Percentiles rank a stretch among this genome's conserved stretches.
phyloP scores from a whole-genome alignment of 495 filamentous ascomycete species.

The Penicillium bovifimosum region DNA sequence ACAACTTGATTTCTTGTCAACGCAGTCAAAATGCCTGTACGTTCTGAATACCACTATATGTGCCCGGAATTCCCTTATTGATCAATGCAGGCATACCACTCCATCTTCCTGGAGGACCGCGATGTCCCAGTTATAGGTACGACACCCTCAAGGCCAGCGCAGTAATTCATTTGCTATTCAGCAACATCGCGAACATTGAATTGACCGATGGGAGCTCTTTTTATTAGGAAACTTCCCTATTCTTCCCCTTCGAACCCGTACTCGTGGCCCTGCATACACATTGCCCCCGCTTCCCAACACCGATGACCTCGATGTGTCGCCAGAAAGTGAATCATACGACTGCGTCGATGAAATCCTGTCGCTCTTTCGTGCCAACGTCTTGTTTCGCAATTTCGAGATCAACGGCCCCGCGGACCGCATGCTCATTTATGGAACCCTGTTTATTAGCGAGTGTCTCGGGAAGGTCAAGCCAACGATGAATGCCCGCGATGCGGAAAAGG shows the following conservation, averaged over 20 bases:
- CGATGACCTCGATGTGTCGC: constrained; percentile 67
- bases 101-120: constrained; percentile 80
- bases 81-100: constrained; percentile 74
- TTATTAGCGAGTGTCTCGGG: constrained; percentile 77
- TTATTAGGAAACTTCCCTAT: constrained; percentile 81
- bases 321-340: constrained; percentile 86
- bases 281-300: constrained; percentile 66
- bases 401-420: constrained; percentile 91
- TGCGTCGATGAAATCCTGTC: constrained; percentile 87
- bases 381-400: constrained; percentile 99
- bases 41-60: neutral
- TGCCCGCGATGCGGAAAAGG: constrained; percentile 55
- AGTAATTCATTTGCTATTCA: constrained; percentile 2
- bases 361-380: constrained; percentile 94
- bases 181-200: neutral
- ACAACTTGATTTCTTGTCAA: constrained; percentile 13
- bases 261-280: constrained; percentile 85
- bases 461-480: constrained; percentile 74
- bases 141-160: constrained; percentile 15
- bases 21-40: constrained; percentile 47
- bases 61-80: neutral
- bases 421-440: constrained; percentile 94
- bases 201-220: constrained; percentile 10
- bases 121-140: constrained; percentile 62
- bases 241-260: constrained; percentile 85